These are phyloP conservation scores for Trichoderma parareesei DNA, from an alignment of 495 filamentous ascomycete species.

Conservation along the genomic window DNA sequence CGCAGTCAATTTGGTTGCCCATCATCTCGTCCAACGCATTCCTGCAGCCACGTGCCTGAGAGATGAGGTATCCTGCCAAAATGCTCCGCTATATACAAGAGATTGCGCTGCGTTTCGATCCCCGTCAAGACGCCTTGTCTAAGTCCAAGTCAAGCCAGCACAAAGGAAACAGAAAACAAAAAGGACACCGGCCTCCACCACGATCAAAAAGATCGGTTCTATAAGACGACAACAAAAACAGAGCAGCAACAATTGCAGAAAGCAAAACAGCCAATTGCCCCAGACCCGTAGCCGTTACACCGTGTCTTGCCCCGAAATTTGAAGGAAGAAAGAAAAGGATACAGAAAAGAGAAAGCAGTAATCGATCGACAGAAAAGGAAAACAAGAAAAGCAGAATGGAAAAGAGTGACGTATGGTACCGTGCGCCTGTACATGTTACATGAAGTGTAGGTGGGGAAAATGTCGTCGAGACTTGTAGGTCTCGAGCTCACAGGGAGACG, in stretches of 20 bases:
- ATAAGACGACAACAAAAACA: background rate
- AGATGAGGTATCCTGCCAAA: background rate
- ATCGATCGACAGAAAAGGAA: background rate
- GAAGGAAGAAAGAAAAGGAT: background rate
- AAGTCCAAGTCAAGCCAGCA: background rate
- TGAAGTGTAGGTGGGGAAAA: background rate
- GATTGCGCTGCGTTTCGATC: background rate
- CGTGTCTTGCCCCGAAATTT: background rate
- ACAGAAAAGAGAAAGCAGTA: background rate
- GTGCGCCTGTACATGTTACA: constrained; percentile 2
- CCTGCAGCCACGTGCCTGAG: background rate
- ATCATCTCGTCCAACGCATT: background rate
- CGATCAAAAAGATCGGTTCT: background rate
- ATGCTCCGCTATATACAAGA: background rate
- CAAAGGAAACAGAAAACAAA: background rate
- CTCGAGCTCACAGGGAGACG: constrained; percentile 23
- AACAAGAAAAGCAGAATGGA: background rate
- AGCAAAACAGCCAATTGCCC: background rate
- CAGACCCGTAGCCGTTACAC: background rate
- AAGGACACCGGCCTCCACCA: background rate
- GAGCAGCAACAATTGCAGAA: background rate
- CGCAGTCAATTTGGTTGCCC: constrained; percentile 4
- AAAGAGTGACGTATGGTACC: constrained; percentile 7
- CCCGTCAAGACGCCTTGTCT: constrained; percentile 5
- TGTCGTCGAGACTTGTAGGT: background rate